phyloP scores from a whole-genome alignment of 805 yeast genomes.

The Danielia oregonensis region DNA sequence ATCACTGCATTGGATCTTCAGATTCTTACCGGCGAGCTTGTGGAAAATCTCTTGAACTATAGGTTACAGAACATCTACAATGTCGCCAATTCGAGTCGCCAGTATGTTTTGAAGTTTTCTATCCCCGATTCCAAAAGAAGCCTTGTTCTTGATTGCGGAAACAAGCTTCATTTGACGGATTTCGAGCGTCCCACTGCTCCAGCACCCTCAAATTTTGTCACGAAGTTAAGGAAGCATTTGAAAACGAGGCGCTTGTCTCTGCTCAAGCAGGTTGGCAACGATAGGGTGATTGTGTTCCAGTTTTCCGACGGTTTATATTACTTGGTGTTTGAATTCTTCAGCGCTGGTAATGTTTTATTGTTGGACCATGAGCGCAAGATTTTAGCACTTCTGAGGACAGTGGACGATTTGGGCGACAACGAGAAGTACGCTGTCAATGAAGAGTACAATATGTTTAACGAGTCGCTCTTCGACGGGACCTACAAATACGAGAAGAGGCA shows the following conservation, averaged over 20 bases:
- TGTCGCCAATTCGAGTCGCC: conserved; percentile 64
- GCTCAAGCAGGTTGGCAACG: conserved; percentile 71
- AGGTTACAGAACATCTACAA: conserved; percentile 85
- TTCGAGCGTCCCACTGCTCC: conserved; percentile 79
- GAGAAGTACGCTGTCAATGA: conserved; percentile 73
- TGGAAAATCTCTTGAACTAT: conserved; percentile 52
- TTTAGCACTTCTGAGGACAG: conserved; percentile 72
- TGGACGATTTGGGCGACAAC: conserved; percentile 64
- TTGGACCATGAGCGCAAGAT: conserved; percentile 68
- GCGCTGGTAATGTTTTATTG: conserved; percentile 87
- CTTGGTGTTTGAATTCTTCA: conserved; percentile 84
- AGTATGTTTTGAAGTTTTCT: conserved; percentile 75
- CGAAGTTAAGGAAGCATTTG: conserved; percentile 81
- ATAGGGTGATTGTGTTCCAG: conserved; percentile 77
- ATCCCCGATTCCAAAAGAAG: conserved; percentile 77
- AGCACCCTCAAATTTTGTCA: conserved; percentile 80
- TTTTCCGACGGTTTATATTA: conserved; percentile 80
- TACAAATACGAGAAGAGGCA: conserved; percentile 8
- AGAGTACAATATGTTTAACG: conserved; percentile 58
- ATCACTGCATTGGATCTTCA: conserved; percentile 80
- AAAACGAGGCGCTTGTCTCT: conserved; percentile 74
- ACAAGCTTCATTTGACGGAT: conserved; percentile 71
- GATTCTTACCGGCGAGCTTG: conserved; percentile 65
- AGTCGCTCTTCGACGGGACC: conserved; percentile 36
- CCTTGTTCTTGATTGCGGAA: conserved; percentile 82